phyloP scores from a whole-genome alignment of 768 basidiomycete genomes.

The Leucocoprinus leucothites region DNA sequence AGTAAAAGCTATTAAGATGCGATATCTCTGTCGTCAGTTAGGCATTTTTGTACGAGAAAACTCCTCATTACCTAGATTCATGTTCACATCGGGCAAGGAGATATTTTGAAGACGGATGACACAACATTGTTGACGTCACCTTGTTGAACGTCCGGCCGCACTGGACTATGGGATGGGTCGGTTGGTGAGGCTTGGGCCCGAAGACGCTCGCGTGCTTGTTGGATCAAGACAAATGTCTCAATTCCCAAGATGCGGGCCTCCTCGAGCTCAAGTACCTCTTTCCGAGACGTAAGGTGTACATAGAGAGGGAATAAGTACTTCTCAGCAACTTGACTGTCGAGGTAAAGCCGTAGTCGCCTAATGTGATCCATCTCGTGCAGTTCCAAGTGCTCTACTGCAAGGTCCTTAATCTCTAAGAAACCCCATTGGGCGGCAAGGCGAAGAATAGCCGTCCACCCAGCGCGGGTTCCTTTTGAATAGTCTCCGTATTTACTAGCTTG shows the following conservation, averaged over 20 bases:
- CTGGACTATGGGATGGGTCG: background rate
- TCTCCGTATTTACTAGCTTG: background rate
- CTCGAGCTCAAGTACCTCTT: constrained; percentile 39
- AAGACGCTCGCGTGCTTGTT: constrained; percentile 49
- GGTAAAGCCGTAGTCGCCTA: background rate
- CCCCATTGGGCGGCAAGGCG: constrained; percentile 2
- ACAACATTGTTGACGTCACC: background rate
- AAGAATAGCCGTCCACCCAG: constrained; percentile 1
- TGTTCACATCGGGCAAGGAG: too few relatives aligned
- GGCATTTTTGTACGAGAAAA: too few relatives aligned
- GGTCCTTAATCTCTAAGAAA: background rate
- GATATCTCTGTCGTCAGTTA: too few relatives aligned
- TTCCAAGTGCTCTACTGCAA: constrained; percentile 1
- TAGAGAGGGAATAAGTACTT: constrained; percentile 2
- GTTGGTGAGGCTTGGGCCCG: constrained; percentile 20
- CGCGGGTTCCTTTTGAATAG: background rate
- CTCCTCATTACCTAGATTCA: too few relatives aligned
- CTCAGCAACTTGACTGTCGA: background rate
- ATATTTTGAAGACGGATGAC: background rate
- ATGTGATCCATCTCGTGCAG: background rate
- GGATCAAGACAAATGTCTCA: constrained; percentile 52
- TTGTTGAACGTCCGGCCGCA: background rate
- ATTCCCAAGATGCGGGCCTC: constrained; percentile 56
- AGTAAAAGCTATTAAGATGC: too few relatives aligned
- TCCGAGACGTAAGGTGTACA: background rate